These are phyloP conservation scores for Serendipita sp. DNA, from an alignment of 768 basidiomycete species.

Conservation along the genomic window DNA sequence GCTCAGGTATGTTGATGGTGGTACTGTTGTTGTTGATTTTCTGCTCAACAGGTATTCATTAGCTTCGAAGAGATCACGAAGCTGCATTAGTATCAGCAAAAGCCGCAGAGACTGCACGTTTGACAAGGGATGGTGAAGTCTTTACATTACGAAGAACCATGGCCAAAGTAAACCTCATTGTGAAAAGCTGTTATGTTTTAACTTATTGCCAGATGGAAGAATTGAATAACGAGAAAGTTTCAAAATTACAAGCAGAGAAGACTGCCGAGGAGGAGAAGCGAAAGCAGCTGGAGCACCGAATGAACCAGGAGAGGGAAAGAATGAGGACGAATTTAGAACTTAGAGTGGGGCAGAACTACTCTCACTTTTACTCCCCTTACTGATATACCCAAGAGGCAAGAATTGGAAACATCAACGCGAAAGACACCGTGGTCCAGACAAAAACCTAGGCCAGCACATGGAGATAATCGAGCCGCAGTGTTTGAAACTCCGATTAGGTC, in stretches of 20 bases:
- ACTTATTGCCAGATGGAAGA: slow-evolving; percentile 35
- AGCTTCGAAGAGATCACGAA: slow-evolving; percentile 38
- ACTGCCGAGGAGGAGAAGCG: slow-evolving; percentile 44
- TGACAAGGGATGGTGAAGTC: slow-evolving; percentile 56
- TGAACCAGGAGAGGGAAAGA: slow-evolving; percentile 53
- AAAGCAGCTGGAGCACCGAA: slow-evolving; percentile 37
- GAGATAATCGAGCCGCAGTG: not conserved
- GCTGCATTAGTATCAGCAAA: slow-evolving; percentile 29
- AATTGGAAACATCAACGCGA: slow-evolving; percentile 24
- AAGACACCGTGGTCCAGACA: slow-evolving; percentile 28
- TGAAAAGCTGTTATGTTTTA: not conserved
- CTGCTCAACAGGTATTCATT: not conserved
- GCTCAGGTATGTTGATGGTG: slow-evolving; percentile 3
- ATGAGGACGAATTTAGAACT: slow-evolving; percentile 52
- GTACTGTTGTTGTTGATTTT: not conserved
- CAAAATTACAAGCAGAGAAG: slow-evolving; percentile 39
- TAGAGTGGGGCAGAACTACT: slow-evolving; percentile 29
- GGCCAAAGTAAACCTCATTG: slow-evolving; percentile 35
- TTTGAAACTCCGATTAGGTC: slow-evolving; percentile 4
- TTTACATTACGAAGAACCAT: slow-evolving; percentile 45
- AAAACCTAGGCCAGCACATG: slow-evolving; percentile 22
- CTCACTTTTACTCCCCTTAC: not conserved
- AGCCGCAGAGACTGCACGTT: slow-evolving; percentile 32
- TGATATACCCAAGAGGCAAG: slow-evolving; percentile 8
- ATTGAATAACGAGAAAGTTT: slow-evolving; percentile 35